Percentiles rank a stretch among this genome's conserved stretches.
phyloP scores from a whole-genome alignment of 2,329 filamentous ascomycete genomes.

The Botrytis fabae region DNA sequence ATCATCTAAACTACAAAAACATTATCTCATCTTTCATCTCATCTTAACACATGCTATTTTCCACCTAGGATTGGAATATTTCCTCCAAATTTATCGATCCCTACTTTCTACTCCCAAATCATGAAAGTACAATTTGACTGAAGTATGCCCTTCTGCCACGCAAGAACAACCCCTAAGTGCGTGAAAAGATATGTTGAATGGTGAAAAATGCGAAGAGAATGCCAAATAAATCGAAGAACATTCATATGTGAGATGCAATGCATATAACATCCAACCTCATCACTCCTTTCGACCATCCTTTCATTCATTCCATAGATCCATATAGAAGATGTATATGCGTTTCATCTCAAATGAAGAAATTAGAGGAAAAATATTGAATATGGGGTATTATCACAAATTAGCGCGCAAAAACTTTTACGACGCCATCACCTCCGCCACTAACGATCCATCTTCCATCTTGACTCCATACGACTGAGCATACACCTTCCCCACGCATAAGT shows the following conservation, averaged over 20 bases:
- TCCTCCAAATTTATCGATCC: not conserved
- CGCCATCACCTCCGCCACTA: slow-evolving; percentile 89
- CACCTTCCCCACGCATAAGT: slow-evolving; percentile 92
- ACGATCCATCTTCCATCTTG: slow-evolving; percentile 94
- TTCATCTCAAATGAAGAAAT: slow-evolving; percentile 10
- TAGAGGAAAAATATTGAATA: slow-evolving; percentile 12
- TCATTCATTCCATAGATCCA: slow-evolving; percentile 3
- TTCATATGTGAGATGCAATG: slow-evolving; percentile 11
- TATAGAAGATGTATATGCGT: slow-evolving; percentile 8
- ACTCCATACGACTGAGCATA: slow-evolving; percentile 94
- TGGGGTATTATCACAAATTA: slow-evolving; percentile 37
- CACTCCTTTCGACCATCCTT: not conserved
- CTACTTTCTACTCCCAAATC: not conserved
- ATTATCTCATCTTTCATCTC: slow-evolving; percentile 13
- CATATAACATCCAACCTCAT: slow-evolving; percentile 12
- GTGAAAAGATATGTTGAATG: not conserved
- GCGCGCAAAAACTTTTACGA: slow-evolving; percentile 85
- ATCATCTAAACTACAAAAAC: slow-evolving; percentile 20
- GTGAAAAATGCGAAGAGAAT: slow-evolving; percentile 9
- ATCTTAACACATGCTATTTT: not conserved
- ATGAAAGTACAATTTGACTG: slow-evolving; percentile 6
- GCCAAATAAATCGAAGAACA: not conserved
- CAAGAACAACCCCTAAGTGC: not conserved
- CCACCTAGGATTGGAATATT: not conserved
- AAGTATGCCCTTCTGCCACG: not conserved